A percentile compares a stretch with the other conserved stretches of the same genome.
Conservation (phyloP, 305 asterid species). For the Fraxinus paxiana region DNA sequence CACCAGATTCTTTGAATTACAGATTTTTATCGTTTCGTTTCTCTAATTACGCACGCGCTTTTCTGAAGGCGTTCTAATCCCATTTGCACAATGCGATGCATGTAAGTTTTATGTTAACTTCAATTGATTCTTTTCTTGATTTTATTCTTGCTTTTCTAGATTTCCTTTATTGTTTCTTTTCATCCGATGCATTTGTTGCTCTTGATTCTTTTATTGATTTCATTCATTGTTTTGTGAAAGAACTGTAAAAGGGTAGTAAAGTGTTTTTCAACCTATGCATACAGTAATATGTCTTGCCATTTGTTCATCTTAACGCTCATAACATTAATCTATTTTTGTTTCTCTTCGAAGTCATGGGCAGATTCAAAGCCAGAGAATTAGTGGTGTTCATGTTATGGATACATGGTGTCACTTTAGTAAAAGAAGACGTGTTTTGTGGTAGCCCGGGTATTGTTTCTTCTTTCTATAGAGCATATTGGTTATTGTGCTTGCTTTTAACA, state of each 20-base stretch:
- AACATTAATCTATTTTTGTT: neutral
- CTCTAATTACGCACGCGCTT: neutral
- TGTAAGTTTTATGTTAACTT: neutral
- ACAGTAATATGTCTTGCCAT: neutral
- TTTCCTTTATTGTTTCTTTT: neutral
- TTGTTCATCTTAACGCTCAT: neutral
- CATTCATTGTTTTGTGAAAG: neutral
- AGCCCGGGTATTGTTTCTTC: neutral
- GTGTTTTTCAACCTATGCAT: neutral
- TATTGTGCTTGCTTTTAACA: neutral
- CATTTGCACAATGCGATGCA: neutral
- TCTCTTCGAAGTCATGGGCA: neutral
- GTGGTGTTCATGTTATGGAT: neutral
- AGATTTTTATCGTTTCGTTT: neutral
- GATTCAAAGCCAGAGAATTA: neutral
- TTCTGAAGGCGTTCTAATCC: neutral
- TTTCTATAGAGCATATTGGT: neutral
- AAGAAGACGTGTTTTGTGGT: neutral
- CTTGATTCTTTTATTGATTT: neutral
- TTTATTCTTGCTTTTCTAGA: neutral
- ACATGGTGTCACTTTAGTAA: neutral
- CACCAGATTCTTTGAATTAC: neutral
- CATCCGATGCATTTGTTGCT: neutral
- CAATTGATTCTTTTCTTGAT: neutral
- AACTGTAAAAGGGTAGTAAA: neutral